Evolutionary conservation across 768 basidiomycete species (phyloP).

Genomic region (Inosperma sp.): DNA sequence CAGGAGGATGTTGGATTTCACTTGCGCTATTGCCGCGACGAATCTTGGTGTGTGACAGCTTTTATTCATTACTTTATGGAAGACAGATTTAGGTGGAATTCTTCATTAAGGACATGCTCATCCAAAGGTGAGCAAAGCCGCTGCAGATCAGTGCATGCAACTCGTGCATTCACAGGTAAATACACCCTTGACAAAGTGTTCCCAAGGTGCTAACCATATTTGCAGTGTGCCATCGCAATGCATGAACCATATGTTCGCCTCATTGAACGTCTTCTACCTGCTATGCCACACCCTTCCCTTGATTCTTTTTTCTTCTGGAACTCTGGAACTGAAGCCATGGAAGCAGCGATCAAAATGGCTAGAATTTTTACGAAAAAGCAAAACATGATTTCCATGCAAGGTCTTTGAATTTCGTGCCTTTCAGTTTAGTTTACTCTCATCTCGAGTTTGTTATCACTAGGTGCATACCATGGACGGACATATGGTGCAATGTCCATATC

Average conservation of each 20-base stretch:
- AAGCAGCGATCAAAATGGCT: constrained; percentile 86
- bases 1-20: constrained; percentile 78
- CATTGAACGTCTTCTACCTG: constrained; percentile 76
- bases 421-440: neutral
- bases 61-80: neutral
- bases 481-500: constrained; percentile 92
- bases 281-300: constrained; percentile 88
- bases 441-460: constrained; percentile 32
- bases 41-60: constrained; percentile 57
- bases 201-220: neutral
- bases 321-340: constrained; percentile 91
- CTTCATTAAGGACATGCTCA: constrained; percentile 70
- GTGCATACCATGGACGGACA: constrained; percentile 89
- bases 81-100: neutral
- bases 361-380: constrained; percentile 72
- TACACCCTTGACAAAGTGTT: neutral
- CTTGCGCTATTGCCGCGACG: constrained; percentile 83
- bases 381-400: constrained; percentile 91
- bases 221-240: constrained; percentile 91
- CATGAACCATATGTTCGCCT: constrained; percentile 83
- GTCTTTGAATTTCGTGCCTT: constrained; percentile 26
- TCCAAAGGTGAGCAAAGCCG: constrained; percentile 79
- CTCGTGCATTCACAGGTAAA: constrained; percentile 74
- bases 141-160: constrained; percentile 81
- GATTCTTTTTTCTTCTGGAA: constrained; percentile 98